A percentile compares a stretch with the other conserved stretches of the same genome.
These are phyloP conservation scores for Penicillium sp. DNA, from an alignment of 2,329 filamentous ascomycete genomes.

Conservation along the genomic window DNA sequence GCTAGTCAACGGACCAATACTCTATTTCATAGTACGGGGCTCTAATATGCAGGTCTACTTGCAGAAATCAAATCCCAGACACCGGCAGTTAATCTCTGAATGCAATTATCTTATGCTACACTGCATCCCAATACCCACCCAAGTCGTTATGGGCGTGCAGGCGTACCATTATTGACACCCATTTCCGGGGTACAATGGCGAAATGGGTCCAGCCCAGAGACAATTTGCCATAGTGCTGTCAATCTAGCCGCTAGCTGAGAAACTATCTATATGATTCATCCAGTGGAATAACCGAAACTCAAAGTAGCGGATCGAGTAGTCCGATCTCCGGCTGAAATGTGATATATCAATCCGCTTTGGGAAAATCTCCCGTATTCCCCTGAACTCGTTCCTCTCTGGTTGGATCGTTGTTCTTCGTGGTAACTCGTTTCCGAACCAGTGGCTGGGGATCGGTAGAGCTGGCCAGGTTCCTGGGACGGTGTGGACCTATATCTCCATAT, in stretches of 20 bases:
- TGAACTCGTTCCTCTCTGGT: not conserved
- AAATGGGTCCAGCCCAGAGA: not conserved
- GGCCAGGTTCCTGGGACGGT: not conserved
- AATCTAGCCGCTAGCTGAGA: constrained; percentile 11
- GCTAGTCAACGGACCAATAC: not conserved
- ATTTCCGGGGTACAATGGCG: not conserved
- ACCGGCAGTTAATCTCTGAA: not conserved
- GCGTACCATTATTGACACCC: not conserved
- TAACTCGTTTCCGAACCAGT: not conserved
- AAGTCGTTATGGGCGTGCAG: not conserved
- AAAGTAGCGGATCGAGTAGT: not conserved
- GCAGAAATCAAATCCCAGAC: not conserved
- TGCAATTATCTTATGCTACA: not conserved
- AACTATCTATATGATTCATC: constrained; percentile 25
- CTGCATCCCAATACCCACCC: not conserved
- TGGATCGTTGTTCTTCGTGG: not conserved
- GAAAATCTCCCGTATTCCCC: not conserved
- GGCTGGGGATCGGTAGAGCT: not conserved
- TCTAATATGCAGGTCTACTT: not conserved
- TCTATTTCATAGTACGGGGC: not conserved
- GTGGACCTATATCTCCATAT: not conserved
- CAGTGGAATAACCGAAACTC: not conserved
- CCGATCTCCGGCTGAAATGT: constrained; percentile 16
- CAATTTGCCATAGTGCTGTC: constrained; percentile 8
- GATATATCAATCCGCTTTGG: constrained; percentile 14